These are phyloP conservation scores for Saccharomyces kudriavzevii DNA, from an alignment of 805 yeast species.

Conservation along the genomic window DNA sequence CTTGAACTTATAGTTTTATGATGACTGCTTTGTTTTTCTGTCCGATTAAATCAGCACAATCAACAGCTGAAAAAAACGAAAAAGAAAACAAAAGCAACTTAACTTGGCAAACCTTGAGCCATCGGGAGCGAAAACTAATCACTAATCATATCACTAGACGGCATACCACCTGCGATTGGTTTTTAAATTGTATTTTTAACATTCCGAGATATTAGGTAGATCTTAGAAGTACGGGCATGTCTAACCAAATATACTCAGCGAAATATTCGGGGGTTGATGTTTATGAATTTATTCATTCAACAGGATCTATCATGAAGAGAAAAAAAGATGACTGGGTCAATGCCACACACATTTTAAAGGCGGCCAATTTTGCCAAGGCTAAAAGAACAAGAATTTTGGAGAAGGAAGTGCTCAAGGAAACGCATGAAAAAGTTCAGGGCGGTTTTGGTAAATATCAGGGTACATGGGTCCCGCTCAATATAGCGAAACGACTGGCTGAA, in stretches of 20 bases:
- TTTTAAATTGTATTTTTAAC: neutral
- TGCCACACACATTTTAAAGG: slow-evolving; percentile 90
- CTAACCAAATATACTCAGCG: slow-evolving; percentile 54
- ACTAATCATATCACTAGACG: neutral
- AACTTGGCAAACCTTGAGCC: neutral
- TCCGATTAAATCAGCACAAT: neutral
- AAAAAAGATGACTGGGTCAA: slow-evolving; percentile 76
- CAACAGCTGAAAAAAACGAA: neutral
- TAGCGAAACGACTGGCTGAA: slow-evolving; percentile 61
- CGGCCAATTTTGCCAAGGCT: slow-evolving; percentile 90
- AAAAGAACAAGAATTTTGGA: slow-evolving; percentile 87
- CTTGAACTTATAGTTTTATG: neutral
- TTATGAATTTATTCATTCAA: slow-evolving; percentile 60
- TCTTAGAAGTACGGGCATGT: slow-evolving; percentile 1
- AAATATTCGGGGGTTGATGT: slow-evolving; percentile 78
- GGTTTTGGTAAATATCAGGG: slow-evolving; percentile 97
- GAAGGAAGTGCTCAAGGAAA: slow-evolving; percentile 78
- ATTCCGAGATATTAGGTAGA: neutral
- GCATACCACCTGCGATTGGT: neutral
- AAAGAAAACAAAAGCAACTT: neutral
- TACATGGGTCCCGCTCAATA: slow-evolving; percentile 83
- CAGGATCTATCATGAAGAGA: slow-evolving; percentile 71
- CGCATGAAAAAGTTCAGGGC: slow-evolving; percentile 91
- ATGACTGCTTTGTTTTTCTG: neutral
- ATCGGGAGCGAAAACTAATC: neutral